Conservation (phyloP, 345 rosid species). For the Cardamine chenopodiifolia region DNA sequence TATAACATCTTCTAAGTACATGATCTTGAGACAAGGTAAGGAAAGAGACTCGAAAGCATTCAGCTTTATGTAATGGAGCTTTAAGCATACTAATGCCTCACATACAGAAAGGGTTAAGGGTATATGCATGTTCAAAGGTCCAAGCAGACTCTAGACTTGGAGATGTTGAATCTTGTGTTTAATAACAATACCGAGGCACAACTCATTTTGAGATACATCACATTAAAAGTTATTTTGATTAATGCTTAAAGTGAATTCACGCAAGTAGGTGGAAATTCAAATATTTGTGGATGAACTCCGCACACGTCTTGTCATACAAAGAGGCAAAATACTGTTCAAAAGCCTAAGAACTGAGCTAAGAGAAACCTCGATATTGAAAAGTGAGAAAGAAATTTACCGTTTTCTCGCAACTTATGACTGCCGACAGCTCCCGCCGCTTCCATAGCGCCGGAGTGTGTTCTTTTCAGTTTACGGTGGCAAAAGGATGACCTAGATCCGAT, state of each 20-base stretch:
- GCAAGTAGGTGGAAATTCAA: constrained; percentile 1
- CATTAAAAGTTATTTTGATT: background rate
- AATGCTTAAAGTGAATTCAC: constrained; percentile 1
- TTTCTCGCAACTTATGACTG: too few species aligned
- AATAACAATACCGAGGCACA: background rate
- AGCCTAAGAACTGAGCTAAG: too few species aligned
- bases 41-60: background rate
- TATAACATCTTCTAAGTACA: too few species aligned
- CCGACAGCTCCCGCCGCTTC: too few species aligned
- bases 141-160: background rate
- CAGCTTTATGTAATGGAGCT: background rate
- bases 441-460: too few species aligned
- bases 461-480: too few species aligned
- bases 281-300: background rate
- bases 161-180: background rate
- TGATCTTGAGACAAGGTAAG: too few species aligned
- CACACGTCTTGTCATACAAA: background rate
- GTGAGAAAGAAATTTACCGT: too few species aligned
- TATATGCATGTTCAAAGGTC: background rate
- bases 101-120: background rate
- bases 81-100: background rate
- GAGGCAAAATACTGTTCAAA: too few species aligned
- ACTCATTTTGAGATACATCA: background rate
- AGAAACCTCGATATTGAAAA: too few species aligned
- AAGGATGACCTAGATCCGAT: too few species aligned